Evolutionary conservation across 2,329 filamentous ascomycete genomes (phyloP).

Genomic region (Mariannaea elegans): DNA sequence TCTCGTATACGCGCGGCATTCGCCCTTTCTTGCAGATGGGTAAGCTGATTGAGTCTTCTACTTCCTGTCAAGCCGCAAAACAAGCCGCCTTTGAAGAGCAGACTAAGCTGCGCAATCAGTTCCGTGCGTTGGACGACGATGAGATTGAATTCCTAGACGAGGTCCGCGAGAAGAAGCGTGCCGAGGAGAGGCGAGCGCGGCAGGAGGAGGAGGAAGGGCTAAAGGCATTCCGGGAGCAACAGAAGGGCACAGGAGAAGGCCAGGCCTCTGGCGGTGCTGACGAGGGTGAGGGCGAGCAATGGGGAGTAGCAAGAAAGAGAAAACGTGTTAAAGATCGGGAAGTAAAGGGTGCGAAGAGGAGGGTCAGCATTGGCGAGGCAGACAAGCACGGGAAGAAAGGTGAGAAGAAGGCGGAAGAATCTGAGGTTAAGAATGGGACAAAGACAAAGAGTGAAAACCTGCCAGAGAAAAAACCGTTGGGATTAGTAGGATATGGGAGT

Average conservation of each 20-base stretch:
- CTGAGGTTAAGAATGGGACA: conserved; percentile 10
- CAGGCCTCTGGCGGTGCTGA: conserved; percentile 33
- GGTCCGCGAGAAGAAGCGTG: conserved; percentile 58
- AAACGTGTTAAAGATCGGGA: conserved; percentile 49
- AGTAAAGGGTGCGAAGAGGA: conserved; percentile 45
- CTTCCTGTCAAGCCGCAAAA: conserved; percentile 69
- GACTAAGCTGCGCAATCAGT: conserved; percentile 77
- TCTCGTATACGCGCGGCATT: background rate
- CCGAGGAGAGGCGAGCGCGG: conserved; percentile 63
- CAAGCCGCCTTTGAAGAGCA: conserved; percentile 84
- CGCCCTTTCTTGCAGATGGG: background rate
- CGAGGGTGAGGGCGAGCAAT: conserved; percentile 41
- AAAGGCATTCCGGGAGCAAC: conserved; percentile 61
- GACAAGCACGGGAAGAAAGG: conserved; percentile 15
- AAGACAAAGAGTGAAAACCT: conserved; percentile 11
- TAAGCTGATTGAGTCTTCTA: conserved; percentile 1
- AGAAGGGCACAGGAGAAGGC: conserved; percentile 31
- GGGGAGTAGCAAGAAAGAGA: conserved; percentile 49
- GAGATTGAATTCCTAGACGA: conserved; percentile 79
- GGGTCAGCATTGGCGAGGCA: conserved; percentile 28
- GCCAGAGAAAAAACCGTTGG: conserved; percentile 42
- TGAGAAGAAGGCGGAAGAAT: conserved; percentile 24
- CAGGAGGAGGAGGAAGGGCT: conserved; percentile 67
- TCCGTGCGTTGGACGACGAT: conserved; percentile 79
- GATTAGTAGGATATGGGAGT: conserved; percentile 62